A percentile compares a stretch with the other conserved stretches of the same genome.
Evolutionary conservation across 2,329 filamentous ascomycete genomes (phyloP).

Genomic region (Talaromyces sp.): DNA sequence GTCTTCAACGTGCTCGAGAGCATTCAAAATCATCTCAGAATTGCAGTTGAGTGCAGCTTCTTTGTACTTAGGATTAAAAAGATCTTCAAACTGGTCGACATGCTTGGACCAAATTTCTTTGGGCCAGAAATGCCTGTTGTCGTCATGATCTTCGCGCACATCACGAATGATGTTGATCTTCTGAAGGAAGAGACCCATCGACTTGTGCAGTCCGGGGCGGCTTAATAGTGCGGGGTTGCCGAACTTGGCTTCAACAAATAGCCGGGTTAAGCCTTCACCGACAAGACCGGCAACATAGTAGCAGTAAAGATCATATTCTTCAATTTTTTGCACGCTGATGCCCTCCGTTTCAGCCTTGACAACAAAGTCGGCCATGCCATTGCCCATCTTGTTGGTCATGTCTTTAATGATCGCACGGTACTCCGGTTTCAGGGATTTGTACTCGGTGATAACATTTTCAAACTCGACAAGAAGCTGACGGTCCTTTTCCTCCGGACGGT

Average conservation of each 20-base stretch:
- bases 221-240: conserved; percentile 80
- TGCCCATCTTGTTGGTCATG: conserved; percentile 90
- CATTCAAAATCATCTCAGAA: conserved; percentile 91
- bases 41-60: conserved; percentile 76
- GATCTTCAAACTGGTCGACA: conserved; percentile 80
- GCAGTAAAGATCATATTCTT: conserved; percentile 95
- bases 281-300: conserved; percentile 99
- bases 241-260: conserved; percentile 82
- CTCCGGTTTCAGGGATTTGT: conserved; percentile 77
- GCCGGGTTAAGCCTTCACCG: conserved; percentile 81
- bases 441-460: conserved; percentile 77
- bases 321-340: conserved; percentile 73
- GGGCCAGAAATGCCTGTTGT: conserved; percentile 88
- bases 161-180: conserved; percentile 99
- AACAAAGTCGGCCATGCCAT: conserved; percentile 96
- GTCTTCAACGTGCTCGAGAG: conserved; percentile 79
- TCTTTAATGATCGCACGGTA: conserved; percentile 88
- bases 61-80: conserved; percentile 76
- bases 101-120: conserved; percentile 97
- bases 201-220: conserved; percentile 76
- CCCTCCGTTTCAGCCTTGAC: conserved; percentile 75
- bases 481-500: conserved; percentile 89
- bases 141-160: conserved; percentile 80
- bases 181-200: conserved; percentile 95
- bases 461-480: conserved; percentile 89